Conservation (phyloP, 768 basidiomycete species). For the Suillus plorans region DNA sequence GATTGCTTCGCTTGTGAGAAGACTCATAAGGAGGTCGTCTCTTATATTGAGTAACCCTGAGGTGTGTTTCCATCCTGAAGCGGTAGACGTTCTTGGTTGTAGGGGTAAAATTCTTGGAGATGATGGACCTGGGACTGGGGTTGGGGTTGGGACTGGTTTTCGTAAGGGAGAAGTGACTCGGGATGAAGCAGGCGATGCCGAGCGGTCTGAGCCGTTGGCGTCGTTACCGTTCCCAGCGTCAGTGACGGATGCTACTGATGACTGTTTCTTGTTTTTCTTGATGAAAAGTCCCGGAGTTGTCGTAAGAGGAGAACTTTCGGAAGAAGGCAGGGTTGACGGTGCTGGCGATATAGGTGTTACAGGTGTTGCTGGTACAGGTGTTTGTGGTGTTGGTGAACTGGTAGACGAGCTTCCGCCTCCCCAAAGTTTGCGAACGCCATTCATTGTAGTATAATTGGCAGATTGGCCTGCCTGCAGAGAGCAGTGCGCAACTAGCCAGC, state of each 20-base stretch:
- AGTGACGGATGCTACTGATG: conserved; percentile 20
- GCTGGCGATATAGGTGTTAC: conserved; percentile 22
- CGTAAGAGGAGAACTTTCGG: conserved; percentile 15
- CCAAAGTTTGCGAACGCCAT: conserved; percentile 70
- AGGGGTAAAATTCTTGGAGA: conserved; percentile 35
- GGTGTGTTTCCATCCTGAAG: conserved; percentile 41
- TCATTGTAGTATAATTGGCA: conserved; percentile 40
- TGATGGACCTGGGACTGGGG: conserved; percentile 42
- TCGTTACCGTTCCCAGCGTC: conserved; percentile 14
- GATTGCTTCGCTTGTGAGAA: conserved; percentile 90
- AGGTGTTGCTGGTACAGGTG: conserved; percentile 13
- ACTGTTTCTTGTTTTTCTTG: conserved; percentile 50
- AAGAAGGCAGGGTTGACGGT: conserved; percentile 1
- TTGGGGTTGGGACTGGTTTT: conserved; percentile 25
- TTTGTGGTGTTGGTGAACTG: conserved; percentile 29
- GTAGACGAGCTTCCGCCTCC: conserved; percentile 37
- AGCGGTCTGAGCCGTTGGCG: conserved; percentile 25
- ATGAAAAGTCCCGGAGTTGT: conserved; percentile 40
- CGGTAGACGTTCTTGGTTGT: conserved; percentile 37
- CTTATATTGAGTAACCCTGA: conserved; percentile 54
- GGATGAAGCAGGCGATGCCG: conserved; percentile 23
- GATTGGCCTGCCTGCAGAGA: not conserved
- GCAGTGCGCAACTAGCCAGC: not conserved
- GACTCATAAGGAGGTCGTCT: conserved; percentile 85
- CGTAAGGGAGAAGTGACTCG: conserved; percentile 23